Conservation (phyloP, 2,329 filamentous ascomycete genomes). For the Botrytis sinoallii region DNA sequence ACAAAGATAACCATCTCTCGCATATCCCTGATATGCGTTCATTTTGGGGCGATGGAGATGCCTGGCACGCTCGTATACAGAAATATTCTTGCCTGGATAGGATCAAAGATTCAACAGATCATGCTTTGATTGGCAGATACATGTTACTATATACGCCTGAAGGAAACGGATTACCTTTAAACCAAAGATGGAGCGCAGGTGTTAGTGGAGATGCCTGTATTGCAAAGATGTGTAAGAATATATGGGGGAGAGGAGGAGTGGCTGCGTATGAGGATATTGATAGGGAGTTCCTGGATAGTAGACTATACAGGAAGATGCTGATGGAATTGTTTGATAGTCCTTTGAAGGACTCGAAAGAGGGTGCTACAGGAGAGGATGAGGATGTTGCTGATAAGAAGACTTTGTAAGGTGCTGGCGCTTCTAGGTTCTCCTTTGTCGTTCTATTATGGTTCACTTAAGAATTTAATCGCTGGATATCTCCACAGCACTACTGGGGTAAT, state of each 20-base stretch:
- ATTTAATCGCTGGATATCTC: background rate
- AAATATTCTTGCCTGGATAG: conserved; percentile 13
- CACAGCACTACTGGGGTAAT: background rate
- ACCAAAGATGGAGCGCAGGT: conserved; percentile 16
- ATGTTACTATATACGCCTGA: conserved; percentile 15
- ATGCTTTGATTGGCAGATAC: conserved; percentile 16
- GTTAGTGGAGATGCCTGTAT: conserved; percentile 20
- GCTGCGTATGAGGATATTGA: conserved; percentile 17
- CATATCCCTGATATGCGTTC: conserved; percentile 20
- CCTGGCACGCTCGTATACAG: conserved; percentile 13
- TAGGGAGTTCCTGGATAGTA: conserved; percentile 13
- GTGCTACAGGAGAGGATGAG: background rate
- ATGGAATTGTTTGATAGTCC: conserved; percentile 14
- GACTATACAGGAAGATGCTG: conserved; percentile 16
- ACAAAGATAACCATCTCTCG: conserved; percentile 16
- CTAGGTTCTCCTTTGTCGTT: background rate
- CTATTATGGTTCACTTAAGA: background rate
- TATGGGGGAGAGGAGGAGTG: conserved; percentile 15
- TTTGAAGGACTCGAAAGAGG: background rate
- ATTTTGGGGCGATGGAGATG: conserved; percentile 18
- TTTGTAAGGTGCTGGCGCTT: background rate
- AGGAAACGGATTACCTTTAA: conserved; percentile 6
- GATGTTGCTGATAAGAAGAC: background rate
- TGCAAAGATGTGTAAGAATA: conserved; percentile 12
- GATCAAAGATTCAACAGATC: background rate